Evolutionary conservation across 176 grass and related monocot genomes (phyloP).

Genomic region (Aegilops longissima): DNA sequence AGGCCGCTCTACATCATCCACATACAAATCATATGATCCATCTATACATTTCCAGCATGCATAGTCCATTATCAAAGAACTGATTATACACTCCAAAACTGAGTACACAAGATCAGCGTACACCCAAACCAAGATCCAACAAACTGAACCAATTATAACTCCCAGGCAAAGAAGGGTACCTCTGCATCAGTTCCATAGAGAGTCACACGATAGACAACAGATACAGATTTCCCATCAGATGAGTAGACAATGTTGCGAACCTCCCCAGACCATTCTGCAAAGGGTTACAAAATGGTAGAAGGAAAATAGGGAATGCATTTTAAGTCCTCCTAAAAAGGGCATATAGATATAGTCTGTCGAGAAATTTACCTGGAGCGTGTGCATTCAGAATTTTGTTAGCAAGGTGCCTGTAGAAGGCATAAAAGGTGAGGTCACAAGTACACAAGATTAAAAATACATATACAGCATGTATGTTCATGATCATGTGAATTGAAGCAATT

Average conservation of each 20-base stretch:
- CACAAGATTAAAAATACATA: neutral
- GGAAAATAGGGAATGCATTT: conserved; percentile 7
- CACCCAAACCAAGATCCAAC: neutral
- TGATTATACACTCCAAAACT: neutral
- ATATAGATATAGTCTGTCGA: neutral
- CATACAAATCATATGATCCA: conserved; percentile 3
- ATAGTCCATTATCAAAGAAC: neutral
- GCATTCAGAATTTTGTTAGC: conserved; percentile 84
- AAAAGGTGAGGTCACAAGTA: conserved; percentile 4
- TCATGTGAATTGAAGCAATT: neutral
- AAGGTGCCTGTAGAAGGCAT: conserved; percentile 74
- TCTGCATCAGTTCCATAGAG: conserved; percentile 92
- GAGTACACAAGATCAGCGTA: neutral
- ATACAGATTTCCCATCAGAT: conserved; percentile 72
- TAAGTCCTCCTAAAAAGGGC: neutral
- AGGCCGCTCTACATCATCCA: neutral
- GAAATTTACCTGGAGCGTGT: conserved; percentile 72
- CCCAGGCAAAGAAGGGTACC: conserved; percentile 44
- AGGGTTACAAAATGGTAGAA: conserved; percentile 17
- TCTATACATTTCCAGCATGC: neutral
- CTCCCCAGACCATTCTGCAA: conserved; percentile 94
- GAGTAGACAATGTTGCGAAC: conserved; percentile 81
- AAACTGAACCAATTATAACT: neutral
- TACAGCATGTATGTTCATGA: neutral
- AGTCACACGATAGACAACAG: conserved; percentile 91